A percentile compares a stretch with the other conserved stretches of the same genome.
Evolutionary conservation across 441 rosid genomes (phyloP).

Genomic region (Brassica balearica): DNA sequence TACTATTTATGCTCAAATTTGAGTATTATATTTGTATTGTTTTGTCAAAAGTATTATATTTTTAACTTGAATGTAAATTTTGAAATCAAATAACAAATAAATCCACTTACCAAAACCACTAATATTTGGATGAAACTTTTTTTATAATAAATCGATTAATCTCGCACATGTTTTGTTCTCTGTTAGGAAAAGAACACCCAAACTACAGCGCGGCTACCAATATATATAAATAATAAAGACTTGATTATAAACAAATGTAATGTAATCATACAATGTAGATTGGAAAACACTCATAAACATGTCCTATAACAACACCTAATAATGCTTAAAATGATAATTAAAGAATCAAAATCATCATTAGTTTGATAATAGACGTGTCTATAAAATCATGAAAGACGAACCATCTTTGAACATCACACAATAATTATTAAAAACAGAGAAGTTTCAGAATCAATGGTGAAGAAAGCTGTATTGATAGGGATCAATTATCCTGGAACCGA

Average conservation of each 20-base stretch:
- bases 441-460: constrained; percentile 46
- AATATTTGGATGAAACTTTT: no score
- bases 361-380: background rate
- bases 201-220: background rate
- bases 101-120: no score
- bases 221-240: no score
- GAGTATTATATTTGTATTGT: no score
- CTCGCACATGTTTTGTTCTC: no score
- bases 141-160: no score
- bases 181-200: no score
- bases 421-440: background rate
- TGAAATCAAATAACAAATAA: no score
- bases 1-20: no score
- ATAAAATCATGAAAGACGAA: background rate
- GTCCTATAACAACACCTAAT: constrained; percentile 10
- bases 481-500: constrained; percentile 76
- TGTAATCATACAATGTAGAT: background rate
- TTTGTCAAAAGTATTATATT: no score
- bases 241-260: no score
- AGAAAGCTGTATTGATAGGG: constrained; percentile 74
- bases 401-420: background rate
- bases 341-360: background rate
- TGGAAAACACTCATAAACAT: background rate
- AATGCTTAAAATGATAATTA: background rate
- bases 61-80: no score